A percentile compares a stretch with the other conserved stretches of the same genome.
Conservation (phyloP, 257 asterid genomes). For the Gentiana dahurica region DNA sequence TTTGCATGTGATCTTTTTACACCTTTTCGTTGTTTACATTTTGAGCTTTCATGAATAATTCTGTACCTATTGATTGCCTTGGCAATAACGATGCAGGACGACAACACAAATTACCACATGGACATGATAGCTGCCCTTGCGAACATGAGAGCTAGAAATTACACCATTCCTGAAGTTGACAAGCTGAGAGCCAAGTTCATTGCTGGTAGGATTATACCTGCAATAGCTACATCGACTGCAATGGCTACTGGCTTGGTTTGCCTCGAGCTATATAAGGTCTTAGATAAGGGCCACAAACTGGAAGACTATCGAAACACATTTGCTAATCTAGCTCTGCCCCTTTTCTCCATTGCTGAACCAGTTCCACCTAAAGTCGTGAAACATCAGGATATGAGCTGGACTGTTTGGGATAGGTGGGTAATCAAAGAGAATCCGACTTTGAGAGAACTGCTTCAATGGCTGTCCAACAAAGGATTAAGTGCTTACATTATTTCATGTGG, state of each 20-base stretch:
- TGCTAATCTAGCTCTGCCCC: slow-evolving; percentile 78
- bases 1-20: too few species aligned
- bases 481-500: slow-evolving; percentile 83
- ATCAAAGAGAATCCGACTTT: slow-evolving; percentile 50
- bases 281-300: slow-evolving; percentile 60
- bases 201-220: slow-evolving; percentile 89
- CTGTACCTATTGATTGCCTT: too few species aligned
- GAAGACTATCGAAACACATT: slow-evolving; percentile 90
- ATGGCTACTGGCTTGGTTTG: slow-evolving; percentile 91
- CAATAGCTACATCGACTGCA: slow-evolving; percentile 88
- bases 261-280: slow-evolving; percentile 78
- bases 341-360: slow-evolving; percentile 88
- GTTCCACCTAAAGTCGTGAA: slow-evolving; percentile 60
- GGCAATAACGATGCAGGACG: slow-evolving; percentile 43
- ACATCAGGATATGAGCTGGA: slow-evolving; percentile 78
- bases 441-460: slow-evolving; percentile 69
- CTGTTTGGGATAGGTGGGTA: slow-evolving; percentile 91
- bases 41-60: not conserved
- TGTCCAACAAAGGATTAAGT: slow-evolving; percentile 55
- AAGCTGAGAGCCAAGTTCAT: slow-evolving; percentile 84
- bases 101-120: slow-evolving; percentile 83
- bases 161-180: slow-evolving; percentile 80
- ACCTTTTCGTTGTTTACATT: not conserved
- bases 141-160: slow-evolving; percentile 94
- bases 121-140: slow-evolving; percentile 87